Conservation (phyloP, 2,329 filamentous ascomycete species). For the Didymellaceae sp. region DNA sequence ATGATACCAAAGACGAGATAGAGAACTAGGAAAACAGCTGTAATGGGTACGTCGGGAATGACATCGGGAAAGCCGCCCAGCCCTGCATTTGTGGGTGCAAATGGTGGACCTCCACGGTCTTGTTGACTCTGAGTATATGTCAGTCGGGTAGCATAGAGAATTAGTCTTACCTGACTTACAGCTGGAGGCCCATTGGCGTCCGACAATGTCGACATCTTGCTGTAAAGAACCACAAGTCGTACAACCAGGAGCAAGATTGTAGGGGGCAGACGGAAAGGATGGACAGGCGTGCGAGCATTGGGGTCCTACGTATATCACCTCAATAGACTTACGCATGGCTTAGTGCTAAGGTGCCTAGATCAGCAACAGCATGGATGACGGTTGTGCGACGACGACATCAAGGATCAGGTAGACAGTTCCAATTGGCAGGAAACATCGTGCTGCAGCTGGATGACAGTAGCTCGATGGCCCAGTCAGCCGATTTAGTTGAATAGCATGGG, state of each 20-base stretch:
- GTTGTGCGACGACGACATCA: constrained; percentile 10
- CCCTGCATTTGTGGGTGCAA: constrained; percentile 34
- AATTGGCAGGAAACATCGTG: constrained; percentile 12
- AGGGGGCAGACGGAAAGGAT: neutral
- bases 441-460: constrained; percentile 11
- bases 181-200: constrained; percentile 13
- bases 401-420: neutral
- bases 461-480: constrained; percentile 10
- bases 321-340: constrained; percentile 14
- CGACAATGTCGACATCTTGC: constrained; percentile 22
- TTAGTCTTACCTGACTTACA: constrained; percentile 12
- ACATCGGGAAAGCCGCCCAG: constrained; percentile 39
- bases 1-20: constrained; percentile 50
- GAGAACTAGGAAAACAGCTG: constrained; percentile 50
- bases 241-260: neutral
- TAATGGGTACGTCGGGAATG: constrained; percentile 51
- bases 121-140: constrained; percentile 21
- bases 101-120: constrained; percentile 32
- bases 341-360: constrained; percentile 11
- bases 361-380: constrained; percentile 16
- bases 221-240: constrained; percentile 1
- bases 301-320: constrained; percentile 9
- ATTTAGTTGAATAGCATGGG: constrained; percentile 7
- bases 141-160: neutral
- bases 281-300: constrained; percentile 13